Conservation (phyloP, 352 stramenopile genomes). For the Phytophthora gonapodyides region DNA sequence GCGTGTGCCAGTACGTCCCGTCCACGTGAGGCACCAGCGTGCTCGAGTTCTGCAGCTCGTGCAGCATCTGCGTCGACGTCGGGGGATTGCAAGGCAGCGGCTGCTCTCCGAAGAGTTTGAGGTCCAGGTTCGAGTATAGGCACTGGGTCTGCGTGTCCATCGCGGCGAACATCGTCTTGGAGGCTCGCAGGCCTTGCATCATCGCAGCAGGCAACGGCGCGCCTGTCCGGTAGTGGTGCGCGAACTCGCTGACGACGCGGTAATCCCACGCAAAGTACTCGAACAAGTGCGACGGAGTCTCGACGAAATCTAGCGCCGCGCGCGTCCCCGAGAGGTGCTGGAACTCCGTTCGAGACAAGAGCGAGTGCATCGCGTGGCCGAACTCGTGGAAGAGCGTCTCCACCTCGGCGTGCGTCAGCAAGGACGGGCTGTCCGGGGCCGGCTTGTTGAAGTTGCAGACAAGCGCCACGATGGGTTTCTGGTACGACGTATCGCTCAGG, state of each 20-base stretch:
- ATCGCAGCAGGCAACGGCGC: constrained; percentile 78
- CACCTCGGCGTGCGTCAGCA: constrained; percentile 93
- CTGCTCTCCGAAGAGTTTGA: constrained; percentile 72
- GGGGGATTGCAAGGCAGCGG: constrained; percentile 43
- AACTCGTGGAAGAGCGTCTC: constrained; percentile 99
- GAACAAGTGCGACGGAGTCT: constrained; percentile 96
- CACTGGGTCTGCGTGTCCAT: constrained; percentile 90
- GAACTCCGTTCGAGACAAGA: constrained; percentile 96
- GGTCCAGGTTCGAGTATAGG: constrained; percentile 81
- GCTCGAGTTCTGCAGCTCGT: constrained; percentile 69
- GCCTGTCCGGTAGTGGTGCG: constrained; percentile 80
- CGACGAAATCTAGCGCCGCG: constrained; percentile 95
- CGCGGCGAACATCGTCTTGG: constrained; percentile 90
- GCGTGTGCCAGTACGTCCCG: constrained; percentile 83
- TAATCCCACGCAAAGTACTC: constrained; percentile 97
- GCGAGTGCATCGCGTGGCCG: constrained; percentile 97
- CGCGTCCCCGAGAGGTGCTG: constrained; percentile 97
- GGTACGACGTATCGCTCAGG: constrained; percentile 66
- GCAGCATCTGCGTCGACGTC: constrained; percentile 62
- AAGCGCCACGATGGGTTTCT: constrained; percentile 95
- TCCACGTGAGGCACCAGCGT: constrained; percentile 81
- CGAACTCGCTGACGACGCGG: constrained; percentile 85
- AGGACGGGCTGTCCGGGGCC: constrained; percentile 63
- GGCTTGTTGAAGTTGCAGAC: constrained; percentile 91
- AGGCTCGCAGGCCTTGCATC: constrained; percentile 70